A percentile compares a stretch with the other conserved stretches of the same genome.
phyloP scores from a whole-genome alignment of 805 yeast species.

The Candida ascalaphidarum region DNA sequence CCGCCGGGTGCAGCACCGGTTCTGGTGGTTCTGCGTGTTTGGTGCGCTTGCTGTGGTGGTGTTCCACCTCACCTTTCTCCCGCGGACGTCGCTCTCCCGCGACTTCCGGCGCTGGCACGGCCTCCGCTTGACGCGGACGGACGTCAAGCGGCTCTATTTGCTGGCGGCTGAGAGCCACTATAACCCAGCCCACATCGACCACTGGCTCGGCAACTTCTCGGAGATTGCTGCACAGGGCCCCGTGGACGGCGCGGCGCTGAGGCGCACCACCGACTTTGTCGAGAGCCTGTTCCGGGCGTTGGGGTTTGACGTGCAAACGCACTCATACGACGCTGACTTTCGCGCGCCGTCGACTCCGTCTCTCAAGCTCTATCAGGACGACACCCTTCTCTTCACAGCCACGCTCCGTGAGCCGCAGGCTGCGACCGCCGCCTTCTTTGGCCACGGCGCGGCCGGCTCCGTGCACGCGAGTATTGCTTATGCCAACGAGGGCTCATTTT shows the following conservation, averaged over 20 bases:
- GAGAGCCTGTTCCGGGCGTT: conserved; percentile 17
- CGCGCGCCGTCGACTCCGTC: conserved; percentile 15
- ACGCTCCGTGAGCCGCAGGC: conserved; percentile 13
- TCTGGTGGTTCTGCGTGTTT: conserved; percentile 37
- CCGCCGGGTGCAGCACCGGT: too few relatives aligned
- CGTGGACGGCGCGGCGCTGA: background rate
- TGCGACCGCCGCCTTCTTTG: conserved; percentile 22
- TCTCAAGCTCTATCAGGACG: conserved; percentile 13
- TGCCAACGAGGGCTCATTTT: conserved; percentile 21
- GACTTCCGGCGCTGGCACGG: conserved; percentile 74
- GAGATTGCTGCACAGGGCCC: background rate
- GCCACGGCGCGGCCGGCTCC: conserved; percentile 18
- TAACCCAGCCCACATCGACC: conserved; percentile 5
- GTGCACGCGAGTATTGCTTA: conserved; percentile 16
- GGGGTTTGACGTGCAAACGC: conserved; percentile 15
- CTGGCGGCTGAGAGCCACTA: too few relatives aligned
- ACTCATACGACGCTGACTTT: conserved; percentile 4
- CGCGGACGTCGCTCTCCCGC: conserved; percentile 74
- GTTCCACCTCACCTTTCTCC: conserved; percentile 66
- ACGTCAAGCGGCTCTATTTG: conserved; percentile 59
- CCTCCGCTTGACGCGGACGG: conserved; percentile 55
- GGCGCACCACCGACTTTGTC: conserved; percentile 9
- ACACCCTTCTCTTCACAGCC: conserved; percentile 17
- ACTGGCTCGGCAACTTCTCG: conserved; percentile 21
- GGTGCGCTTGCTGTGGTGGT: conserved; percentile 45